Evolutionary conservation across 768 basidiomycete species (phyloP).

Genomic region (Antrodiella citrinella): DNA sequence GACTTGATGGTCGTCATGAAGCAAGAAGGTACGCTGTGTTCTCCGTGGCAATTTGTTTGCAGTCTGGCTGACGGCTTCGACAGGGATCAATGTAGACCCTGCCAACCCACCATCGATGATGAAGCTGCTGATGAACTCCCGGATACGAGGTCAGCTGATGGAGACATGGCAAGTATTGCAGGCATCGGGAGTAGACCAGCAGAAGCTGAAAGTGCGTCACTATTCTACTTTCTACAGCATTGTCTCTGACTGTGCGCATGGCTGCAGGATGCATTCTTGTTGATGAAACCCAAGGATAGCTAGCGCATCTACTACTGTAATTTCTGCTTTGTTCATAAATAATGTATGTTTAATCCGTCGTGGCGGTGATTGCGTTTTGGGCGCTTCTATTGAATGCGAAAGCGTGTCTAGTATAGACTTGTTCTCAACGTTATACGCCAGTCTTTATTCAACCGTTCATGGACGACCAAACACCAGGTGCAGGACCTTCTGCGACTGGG

Average conservation of each 20-base stretch:
- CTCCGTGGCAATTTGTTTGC: neutral
- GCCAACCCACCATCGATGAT: slow-evolving; percentile 7
- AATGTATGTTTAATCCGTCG: too few relatives aligned
- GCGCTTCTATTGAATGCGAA: too few relatives aligned
- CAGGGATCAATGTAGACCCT: slow-evolving; percentile 3
- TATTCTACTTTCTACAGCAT: neutral
- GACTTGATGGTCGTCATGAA: slow-evolving; percentile 8
- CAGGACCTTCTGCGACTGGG: slow-evolving; percentile 6
- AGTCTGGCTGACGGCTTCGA: too few relatives aligned
- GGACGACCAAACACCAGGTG: slow-evolving; percentile 1
- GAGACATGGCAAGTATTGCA: neutral
- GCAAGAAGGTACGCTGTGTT: slow-evolving; percentile 15
- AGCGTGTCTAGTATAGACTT: too few relatives aligned
- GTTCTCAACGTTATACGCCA: too few relatives aligned
- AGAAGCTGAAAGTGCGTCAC: slow-evolving; percentile 5
- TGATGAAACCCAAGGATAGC: slow-evolving; percentile 1
- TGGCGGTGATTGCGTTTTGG: too few relatives aligned
- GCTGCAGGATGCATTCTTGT: slow-evolving; percentile 5
- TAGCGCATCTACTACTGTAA: neutral
- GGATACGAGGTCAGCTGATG: slow-evolving; percentile 6
- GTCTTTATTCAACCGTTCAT: too few relatives aligned
- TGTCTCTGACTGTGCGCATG: neutral
- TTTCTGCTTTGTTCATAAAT: too few relatives aligned
- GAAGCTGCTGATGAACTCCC: slow-evolving; percentile 8
- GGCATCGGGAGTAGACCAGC: slow-evolving; percentile 5